These are phyloP conservation scores for Lepidium aucheri DNA, from an alignment of 345 rosid species.

Conservation along the genomic window DNA sequence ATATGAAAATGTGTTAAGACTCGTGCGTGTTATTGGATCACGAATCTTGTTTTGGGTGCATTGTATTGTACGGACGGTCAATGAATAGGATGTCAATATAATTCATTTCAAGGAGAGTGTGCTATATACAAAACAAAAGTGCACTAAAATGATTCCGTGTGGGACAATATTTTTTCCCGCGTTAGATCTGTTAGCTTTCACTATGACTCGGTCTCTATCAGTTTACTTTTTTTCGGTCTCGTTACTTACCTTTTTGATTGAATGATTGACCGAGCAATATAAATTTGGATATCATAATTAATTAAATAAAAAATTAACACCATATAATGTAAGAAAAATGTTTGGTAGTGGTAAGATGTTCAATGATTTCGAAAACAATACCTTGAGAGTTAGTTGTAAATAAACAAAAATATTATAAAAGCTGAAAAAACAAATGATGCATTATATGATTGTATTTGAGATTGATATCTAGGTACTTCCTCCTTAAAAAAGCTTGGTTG, in stretches of 20 bases:
- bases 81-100: background rate
- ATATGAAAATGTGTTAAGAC: background rate
- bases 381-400: no score
- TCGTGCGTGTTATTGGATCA: background rate
- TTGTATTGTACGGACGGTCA: background rate
- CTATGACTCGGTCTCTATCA: background rate
- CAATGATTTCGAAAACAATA: no score
- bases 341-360: no score
- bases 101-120: background rate
- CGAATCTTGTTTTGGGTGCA: background rate
- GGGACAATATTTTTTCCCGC: conserved; percentile 11
- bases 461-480: no score
- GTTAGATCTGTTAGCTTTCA: background rate
- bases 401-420: no score
- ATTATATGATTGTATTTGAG: no score
- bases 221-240: background rate
- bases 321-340: no score
- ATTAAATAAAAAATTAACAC: no score
- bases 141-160: conserved; percentile 5
- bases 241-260: background rate
- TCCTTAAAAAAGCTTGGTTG: no score
- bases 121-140: background rate
- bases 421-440: no score
- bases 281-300: no score
- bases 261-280: no score